These are phyloP conservation scores for Sophora flavescens DNA, from an alignment of 306 rosid species.

Conservation along the genomic window DNA sequence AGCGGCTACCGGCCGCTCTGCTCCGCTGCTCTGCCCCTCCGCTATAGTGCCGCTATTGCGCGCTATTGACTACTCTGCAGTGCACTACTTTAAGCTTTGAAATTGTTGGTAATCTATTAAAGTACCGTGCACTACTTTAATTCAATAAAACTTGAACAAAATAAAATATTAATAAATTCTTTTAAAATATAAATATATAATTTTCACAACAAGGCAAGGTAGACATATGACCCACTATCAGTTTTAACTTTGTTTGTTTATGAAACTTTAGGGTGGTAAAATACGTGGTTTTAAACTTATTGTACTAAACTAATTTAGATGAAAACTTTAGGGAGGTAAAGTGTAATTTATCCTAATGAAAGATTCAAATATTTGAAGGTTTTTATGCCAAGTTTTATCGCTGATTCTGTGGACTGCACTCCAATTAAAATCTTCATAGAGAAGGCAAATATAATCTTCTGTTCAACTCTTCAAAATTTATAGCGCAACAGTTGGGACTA, in stretches of 20 bases:
- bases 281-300: not conserved
- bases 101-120: too few relatives aligned
- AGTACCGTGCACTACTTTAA: too few relatives aligned
- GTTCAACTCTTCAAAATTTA: slow-evolving; percentile 8
- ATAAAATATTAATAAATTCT: too few relatives aligned
- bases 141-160: too few relatives aligned
- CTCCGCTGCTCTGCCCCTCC: too few relatives aligned
- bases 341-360: not conserved
- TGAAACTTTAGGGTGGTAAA: not conserved
- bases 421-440: slow-evolving; percentile 18
- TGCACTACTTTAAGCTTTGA: too few relatives aligned
- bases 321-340: not conserved
- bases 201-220: too few relatives aligned
- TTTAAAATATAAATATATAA: too few relatives aligned
- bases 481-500: not conserved
- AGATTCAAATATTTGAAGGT: slow-evolving; percentile 1
- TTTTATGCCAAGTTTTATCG: not conserved
- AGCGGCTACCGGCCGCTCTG: too few relatives aligned
- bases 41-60: too few relatives aligned
- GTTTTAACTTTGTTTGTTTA: slow-evolving; percentile 3
- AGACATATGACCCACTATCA: too few relatives aligned
- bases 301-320: not conserved
- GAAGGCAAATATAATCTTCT: not conserved
- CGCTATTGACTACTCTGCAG: too few relatives aligned
- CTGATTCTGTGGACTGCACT: not conserved